phyloP scores from a whole-genome alignment of 257 asterid species.

The Lavandula angustifolia region DNA sequence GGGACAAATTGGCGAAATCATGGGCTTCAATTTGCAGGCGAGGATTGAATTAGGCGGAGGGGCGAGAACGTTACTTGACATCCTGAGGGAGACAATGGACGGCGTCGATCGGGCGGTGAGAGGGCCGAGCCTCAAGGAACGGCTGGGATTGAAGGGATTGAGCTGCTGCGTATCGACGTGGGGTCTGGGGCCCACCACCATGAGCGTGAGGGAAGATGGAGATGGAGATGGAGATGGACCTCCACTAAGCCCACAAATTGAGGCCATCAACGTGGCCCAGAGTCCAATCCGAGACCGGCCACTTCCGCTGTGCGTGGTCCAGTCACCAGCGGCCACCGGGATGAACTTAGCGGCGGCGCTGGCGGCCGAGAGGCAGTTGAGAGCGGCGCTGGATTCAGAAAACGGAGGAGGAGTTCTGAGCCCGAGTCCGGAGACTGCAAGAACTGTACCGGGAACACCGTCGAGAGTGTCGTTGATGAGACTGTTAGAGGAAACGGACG shows the following conservation, averaged over 20 bases:
- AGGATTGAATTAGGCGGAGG: conserved; percentile 46
- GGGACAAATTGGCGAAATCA: conserved; percentile 47
- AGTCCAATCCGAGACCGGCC: conserved; percentile 31
- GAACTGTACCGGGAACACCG: conserved; percentile 42
- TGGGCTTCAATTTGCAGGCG: conserved; percentile 63
- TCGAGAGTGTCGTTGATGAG: conserved; percentile 81
- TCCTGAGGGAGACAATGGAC: conserved; percentile 60
- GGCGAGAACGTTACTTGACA: conserved; percentile 46
- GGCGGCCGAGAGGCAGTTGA: conserved; percentile 72
- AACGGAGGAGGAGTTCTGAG: conserved; percentile 8
- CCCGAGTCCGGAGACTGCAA: conserved; percentile 32
- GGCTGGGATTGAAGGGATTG: conserved; percentile 64
- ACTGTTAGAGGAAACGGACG: conserved; percentile 76
- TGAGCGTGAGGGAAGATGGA: conserved; percentile 42
- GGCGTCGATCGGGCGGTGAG: conserved; percentile 48
- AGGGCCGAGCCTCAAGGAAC: conserved; percentile 61
- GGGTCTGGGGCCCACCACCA: conserved; percentile 50
- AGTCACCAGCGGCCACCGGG: conserved; percentile 37
- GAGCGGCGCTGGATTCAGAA: conserved; percentile 54
- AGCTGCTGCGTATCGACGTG: conserved; percentile 67
- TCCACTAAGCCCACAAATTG: conserved; percentile 29
- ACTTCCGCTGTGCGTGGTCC: conserved; percentile 40
- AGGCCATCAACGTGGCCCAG: conserved; percentile 16
- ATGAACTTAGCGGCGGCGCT: conserved; percentile 87
- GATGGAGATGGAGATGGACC: conserved; percentile 20